Conservation (phyloP, 306 rosid species). For the Alnus rubra region DNA sequence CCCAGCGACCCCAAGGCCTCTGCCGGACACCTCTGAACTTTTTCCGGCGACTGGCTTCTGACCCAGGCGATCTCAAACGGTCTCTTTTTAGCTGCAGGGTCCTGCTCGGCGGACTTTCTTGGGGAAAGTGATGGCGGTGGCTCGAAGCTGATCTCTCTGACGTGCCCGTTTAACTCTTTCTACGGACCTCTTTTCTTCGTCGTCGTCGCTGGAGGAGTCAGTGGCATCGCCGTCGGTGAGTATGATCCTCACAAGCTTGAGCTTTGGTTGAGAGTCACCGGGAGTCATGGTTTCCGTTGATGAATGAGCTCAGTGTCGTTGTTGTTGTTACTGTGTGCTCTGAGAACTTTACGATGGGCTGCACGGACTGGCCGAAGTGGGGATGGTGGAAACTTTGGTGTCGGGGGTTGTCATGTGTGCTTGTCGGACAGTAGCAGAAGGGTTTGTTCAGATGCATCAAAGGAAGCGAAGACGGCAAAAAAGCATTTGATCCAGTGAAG, state of each 20-base stretch:
- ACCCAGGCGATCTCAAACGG: conserved; percentile 6
- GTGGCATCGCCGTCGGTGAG: conserved; percentile 76
- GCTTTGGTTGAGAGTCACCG: conserved; percentile 27
- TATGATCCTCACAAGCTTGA: conserved; percentile 64
- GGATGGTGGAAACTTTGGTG: background rate
- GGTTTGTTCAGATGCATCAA: background rate
- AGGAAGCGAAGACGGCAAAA: background rate
- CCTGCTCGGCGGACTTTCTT: conserved; percentile 2
- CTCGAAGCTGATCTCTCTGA: conserved; percentile 42
- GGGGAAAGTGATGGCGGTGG: conserved; percentile 7
- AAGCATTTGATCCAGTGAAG: no score
- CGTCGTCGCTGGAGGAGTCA: conserved; percentile 67
- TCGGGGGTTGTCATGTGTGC: background rate
- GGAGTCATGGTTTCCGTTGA: background rate
- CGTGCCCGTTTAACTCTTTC: conserved; percentile 38
- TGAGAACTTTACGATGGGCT: conserved; percentile 15
- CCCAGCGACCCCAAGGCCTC: conserved; percentile 92
- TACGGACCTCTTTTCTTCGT: background rate
- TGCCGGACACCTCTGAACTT: conserved; percentile 69
- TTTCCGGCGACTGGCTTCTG: conserved; percentile 13
- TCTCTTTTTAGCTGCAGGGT: conserved; percentile 26
- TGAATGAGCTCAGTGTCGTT: conserved; percentile 1
- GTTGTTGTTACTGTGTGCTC: conserved; percentile 26
- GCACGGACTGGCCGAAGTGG: background rate
- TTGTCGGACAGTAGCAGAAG: background rate